A percentile compares a stretch with the other conserved stretches of the same genome.
phyloP scores from a whole-genome alignment of 108 stramenopile species.

The Epithemia pelagica region DNA sequence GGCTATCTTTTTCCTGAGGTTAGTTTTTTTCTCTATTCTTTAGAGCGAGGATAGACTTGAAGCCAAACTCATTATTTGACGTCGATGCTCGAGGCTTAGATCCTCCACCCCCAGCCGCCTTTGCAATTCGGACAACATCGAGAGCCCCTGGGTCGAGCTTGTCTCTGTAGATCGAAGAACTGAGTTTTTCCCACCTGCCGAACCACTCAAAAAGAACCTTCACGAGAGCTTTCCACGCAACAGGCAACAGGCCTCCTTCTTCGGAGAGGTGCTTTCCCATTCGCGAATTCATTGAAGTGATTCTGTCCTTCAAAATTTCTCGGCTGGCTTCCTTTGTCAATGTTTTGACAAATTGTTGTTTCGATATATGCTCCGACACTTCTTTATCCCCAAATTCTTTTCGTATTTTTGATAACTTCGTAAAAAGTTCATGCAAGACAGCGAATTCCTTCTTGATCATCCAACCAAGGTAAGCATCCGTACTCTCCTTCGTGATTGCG shows the following conservation, averaged over 20 bases:
- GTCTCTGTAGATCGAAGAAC: slow-evolving; percentile 74
- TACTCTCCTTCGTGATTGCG: slow-evolving; percentile 75
- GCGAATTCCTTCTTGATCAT: slow-evolving; percentile 90
- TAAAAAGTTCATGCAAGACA: slow-evolving; percentile 79
- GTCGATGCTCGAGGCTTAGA: background rate
- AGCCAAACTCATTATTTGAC: slow-evolving; percentile 4
- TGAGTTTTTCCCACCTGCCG: slow-evolving; percentile 85
- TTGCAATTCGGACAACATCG: slow-evolving; percentile 83
- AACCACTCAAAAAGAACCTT: slow-evolving; percentile 90
- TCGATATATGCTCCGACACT: slow-evolving; percentile 75
- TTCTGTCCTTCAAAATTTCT: slow-evolving; percentile 82
- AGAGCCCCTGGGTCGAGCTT: slow-evolving; percentile 77
- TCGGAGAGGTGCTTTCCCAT: slow-evolving; percentile 89
- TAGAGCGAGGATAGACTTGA: slow-evolving; percentile 4
- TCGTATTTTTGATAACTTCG: slow-evolving; percentile 71
- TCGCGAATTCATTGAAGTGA: slow-evolving; percentile 67
- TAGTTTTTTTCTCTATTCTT: background rate
- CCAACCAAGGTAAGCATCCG: slow-evolving; percentile 87
- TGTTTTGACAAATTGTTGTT: slow-evolving; percentile 71
- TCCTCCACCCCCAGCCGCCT: slow-evolving; percentile 56
- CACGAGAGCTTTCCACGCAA: slow-evolving; percentile 85
- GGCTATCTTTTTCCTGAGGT: background rate
- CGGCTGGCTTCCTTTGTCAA: slow-evolving; percentile 78
- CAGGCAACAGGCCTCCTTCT: slow-evolving; percentile 74
- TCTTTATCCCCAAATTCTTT: slow-evolving; percentile 80